Conservation (phyloP, 2,329 filamentous ascomycete species). For the Aspergillus sp. region DNA sequence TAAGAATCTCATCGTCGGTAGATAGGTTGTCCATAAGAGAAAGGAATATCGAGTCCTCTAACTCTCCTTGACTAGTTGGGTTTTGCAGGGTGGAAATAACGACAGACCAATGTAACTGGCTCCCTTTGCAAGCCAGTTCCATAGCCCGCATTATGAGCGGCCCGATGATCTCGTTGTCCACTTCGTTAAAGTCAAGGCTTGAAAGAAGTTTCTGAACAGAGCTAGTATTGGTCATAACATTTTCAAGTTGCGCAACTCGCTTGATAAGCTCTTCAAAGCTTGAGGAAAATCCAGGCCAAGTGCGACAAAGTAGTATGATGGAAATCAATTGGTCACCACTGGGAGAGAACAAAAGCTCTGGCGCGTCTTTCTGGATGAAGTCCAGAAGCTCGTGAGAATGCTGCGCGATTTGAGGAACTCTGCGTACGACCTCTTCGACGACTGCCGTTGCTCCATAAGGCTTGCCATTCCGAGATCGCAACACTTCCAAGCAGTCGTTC, state of each 20-base stretch:
- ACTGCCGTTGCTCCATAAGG: conserved; percentile 64
- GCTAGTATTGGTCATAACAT: conserved; percentile 31
- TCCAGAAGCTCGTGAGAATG: conserved; percentile 45
- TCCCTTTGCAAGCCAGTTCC: conserved; percentile 36
- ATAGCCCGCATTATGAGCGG: conserved; percentile 38
- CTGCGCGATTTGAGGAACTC: conserved; percentile 43
- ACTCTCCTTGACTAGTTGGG: conserved; percentile 30
- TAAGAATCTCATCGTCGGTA: conserved; percentile 33
- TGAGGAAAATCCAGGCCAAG: conserved; percentile 42
- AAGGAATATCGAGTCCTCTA: conserved; percentile 38
- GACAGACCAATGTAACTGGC: conserved; percentile 38
- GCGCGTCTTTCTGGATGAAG: conserved; percentile 58
- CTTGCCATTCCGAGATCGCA: conserved; percentile 61
- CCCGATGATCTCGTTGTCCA: conserved; percentile 34
- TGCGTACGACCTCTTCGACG: conserved; percentile 54
- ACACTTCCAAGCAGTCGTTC: conserved; percentile 49
- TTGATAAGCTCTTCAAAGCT: conserved; percentile 38
- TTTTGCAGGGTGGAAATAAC: conserved; percentile 41
- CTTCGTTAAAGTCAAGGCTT: conserved; percentile 37
- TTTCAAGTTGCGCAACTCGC: conserved; percentile 33
- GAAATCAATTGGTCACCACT: conserved; percentile 67
- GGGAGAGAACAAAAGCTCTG: conserved; percentile 64
- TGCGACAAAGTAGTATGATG: conserved; percentile 59
- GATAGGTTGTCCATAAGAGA: conserved; percentile 44
- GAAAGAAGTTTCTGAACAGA: conserved; percentile 42